These are phyloP conservation scores for Fragaria ananassa DNA, from an alignment of 306 rosid species.

Conservation along the genomic window DNA sequence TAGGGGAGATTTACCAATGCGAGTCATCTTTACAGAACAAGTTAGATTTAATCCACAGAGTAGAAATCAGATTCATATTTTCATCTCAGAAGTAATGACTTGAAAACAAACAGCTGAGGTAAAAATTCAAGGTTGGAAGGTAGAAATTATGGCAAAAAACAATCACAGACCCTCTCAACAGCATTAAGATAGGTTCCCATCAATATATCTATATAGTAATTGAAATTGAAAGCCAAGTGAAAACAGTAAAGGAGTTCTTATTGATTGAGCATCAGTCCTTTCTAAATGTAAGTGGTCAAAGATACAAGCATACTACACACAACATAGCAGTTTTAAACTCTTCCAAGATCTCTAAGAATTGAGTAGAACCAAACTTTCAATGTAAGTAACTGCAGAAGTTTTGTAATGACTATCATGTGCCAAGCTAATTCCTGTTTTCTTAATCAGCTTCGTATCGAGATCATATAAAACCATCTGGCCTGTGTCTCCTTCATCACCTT, in stretches of 20 bases:
- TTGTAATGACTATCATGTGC: background rate
- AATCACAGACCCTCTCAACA: too few species aligned
- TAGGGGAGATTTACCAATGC: background rate
- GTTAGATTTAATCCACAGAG: background rate
- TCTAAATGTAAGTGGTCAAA: background rate
- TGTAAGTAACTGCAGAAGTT: background rate
- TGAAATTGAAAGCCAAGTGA: background rate
- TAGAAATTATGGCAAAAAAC: too few species aligned
- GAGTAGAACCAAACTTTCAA: conserved; percentile 7
- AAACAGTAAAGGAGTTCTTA: background rate
- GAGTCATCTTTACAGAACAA: background rate
- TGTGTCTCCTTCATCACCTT: background rate
- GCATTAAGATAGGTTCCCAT: too few species aligned
- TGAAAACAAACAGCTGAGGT: background rate
- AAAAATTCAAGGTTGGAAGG: too few species aligned
- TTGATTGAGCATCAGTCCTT: background rate
- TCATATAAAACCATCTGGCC: background rate
- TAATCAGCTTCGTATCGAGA: background rate
- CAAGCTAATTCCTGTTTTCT: background rate
- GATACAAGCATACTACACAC: background rate
- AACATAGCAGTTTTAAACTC: background rate
- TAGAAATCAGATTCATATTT: background rate
- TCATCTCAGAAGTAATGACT: background rate
- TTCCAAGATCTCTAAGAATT: background rate
- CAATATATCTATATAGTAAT: background rate